A percentile compares a stretch with the other conserved stretches of the same genome.
phyloP scores from a whole-genome alignment of 129 eudicot genomes.

The Tagetes erecta region DNA sequence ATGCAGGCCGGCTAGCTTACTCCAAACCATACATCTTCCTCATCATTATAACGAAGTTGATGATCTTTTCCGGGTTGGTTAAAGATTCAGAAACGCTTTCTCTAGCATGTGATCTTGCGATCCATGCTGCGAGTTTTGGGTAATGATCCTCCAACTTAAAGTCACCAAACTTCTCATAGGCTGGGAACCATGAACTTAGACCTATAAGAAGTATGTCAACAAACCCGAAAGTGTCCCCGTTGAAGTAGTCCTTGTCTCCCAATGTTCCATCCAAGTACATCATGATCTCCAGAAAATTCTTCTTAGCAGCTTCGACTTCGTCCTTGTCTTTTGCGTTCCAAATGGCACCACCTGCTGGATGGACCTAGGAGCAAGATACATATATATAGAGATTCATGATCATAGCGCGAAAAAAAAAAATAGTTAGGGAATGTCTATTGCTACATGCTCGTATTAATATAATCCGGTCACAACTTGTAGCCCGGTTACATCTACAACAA shows the following conservation, averaged over 20 bases:
- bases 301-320: constrained; percentile 56
- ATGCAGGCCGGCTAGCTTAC: constrained; percentile 16
- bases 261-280: constrained; percentile 64
- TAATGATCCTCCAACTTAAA: constrained; percentile 66
- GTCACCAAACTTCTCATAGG: constrained; percentile 60
- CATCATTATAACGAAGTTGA: constrained; percentile 46
- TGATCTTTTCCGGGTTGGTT: constrained; percentile 43
- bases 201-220: constrained; percentile 58
- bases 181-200: constrained; percentile 60
- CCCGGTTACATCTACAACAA: not conserved
- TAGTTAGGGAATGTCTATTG: not conserved
- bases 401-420: not conserved
- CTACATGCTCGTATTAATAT: not conserved
- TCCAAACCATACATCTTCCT: constrained; percentile 65
- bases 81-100: constrained; percentile 52
- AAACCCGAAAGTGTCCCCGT: constrained; percentile 63
- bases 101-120: constrained; percentile 49
- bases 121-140: constrained; percentile 66
- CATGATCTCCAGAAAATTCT: constrained; percentile 54
- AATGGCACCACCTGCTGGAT: constrained; percentile 54
- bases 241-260: constrained; percentile 56
- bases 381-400: not conserved
- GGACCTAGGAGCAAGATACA: constrained; percentile 37
- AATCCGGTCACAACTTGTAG: not conserved
- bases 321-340: constrained; percentile 52